Base-by-base conservation (phyloP, 306 rosid genomes). In the Arachis hypogaea region DNA sequence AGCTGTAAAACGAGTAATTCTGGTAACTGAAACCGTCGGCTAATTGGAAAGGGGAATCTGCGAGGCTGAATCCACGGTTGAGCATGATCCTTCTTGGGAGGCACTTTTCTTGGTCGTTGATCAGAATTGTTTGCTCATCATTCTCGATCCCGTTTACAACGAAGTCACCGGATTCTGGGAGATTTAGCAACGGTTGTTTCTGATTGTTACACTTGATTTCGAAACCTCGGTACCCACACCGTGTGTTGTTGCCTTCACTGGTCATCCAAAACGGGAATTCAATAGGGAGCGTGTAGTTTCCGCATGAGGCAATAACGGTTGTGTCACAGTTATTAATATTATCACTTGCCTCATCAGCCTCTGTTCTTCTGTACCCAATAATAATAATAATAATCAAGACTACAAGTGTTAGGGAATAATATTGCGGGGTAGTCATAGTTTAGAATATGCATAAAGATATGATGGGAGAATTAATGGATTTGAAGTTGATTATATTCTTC, bases 171-270 rank as follows among this genome's bases (percentile, higher is more conserved):
- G 81, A 65, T 57, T 76, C n/a, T 0, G 81, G 74, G 12, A 74
- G 75, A 11, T 42, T 51, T 12, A 80, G 43, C 11, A 74, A 18
- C 0, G 83, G 70, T 63, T 80, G 66, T 7, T 55, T 42, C 3
- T n/a, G 46, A 0, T 33, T 38, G 58, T 0, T n/a, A 1, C 79
- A 80, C 0, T 47, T n/a, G 3, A 74, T 71, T 2, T 80, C 68
- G 44, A 79, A 79, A 4, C 83, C 79, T 36, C 54, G 83, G 79
- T 60, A 80, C 5, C 72, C 65, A 3, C 79, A 74, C 0, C 55
- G 51, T 4, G 7, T 29, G 59, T 29, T 68, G 62, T 62, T 54
- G 2, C 7, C 43, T 8, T 70, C 10, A 3, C 9, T 14, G 12
- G 5, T 60, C 7, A 63, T 1, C 41, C 50, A 51, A 63, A 80